A percentile compares a stretch with the other conserved stretches of the same genome.
Conservation (phyloP, 2,329 filamentous ascomycete genomes). For the Penicillium sp. region DNA sequence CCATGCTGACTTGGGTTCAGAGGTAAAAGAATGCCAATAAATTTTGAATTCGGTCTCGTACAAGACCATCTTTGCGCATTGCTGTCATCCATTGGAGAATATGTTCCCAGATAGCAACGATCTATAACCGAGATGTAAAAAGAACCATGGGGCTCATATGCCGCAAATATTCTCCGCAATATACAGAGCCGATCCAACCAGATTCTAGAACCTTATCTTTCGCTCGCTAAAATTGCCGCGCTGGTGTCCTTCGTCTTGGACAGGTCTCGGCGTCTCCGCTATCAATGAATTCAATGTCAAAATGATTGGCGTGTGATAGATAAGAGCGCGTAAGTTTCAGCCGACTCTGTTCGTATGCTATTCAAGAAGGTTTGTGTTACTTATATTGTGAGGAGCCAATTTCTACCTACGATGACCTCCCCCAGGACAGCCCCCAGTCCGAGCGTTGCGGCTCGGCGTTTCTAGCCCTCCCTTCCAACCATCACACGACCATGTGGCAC, state of each 20-base stretch:
- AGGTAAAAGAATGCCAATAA: slow-evolving; percentile 14
- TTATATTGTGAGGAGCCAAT: not conserved
- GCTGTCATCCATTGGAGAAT: not conserved
- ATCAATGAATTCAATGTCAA: not conserved
- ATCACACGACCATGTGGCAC: slow-evolving; percentile 2
- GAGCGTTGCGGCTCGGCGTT: not conserved
- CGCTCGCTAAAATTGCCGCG: not conserved
- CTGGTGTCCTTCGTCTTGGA: not conserved
- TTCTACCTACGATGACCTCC: not conserved
- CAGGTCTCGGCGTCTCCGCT: no score
- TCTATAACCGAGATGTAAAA: not conserved
- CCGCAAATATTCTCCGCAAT: not conserved
- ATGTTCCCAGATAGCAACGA: slow-evolving; percentile 1
- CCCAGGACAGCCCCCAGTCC: not conserved
- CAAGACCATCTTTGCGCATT: not conserved
- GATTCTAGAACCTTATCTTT: not conserved
- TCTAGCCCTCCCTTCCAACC: not conserved
- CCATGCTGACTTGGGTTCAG: slow-evolving; percentile 22
- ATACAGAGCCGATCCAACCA: not conserved
- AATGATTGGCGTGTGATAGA: not conserved
- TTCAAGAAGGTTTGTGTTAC: not conserved
- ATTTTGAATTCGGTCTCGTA: slow-evolving; percentile 1
- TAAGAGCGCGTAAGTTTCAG: not conserved
- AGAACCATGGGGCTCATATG: not conserved
- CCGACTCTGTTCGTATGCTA: not conserved